phyloP scores from a whole-genome alignment of 202 grass and related monocot species.

The Bolboschoenoplectus hybrid region DNA sequence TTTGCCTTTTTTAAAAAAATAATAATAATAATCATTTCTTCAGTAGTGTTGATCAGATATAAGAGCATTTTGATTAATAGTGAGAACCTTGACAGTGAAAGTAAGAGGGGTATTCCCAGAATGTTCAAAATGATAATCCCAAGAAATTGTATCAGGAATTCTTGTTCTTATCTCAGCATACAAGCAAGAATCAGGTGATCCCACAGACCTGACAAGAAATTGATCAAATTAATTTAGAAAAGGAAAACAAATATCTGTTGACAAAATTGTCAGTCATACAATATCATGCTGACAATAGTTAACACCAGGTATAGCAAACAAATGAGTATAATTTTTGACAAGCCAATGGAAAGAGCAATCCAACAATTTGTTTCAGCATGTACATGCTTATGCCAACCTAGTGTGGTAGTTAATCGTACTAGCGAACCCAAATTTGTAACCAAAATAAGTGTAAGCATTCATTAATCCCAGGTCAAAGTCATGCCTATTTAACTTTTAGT shows the following conservation, averaged over 20 bases:
- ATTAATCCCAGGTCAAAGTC: not conserved
- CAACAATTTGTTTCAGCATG: not conserved
- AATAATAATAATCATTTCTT: not conserved
- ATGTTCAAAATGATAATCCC: conserved; percentile 87
- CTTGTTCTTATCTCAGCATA: conserved; percentile 97
- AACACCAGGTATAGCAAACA: not conserved
- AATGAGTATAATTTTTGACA: not conserved
- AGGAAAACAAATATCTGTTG: not conserved
- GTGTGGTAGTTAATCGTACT: not conserved
- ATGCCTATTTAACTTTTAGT: conserved; percentile 17
- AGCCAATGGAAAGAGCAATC: not conserved
- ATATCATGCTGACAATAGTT: conserved; percentile 10
- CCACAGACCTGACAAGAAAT: conserved; percentile 62
- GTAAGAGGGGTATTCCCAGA: conserved; percentile 63
- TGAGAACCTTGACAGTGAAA: conserved; percentile 72
- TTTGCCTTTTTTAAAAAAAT: not conserved
- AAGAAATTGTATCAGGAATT: conserved; percentile 85
- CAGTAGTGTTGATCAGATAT: not conserved
- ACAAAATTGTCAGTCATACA: not conserved
- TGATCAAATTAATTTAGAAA: conserved; percentile 27
- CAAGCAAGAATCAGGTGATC: conserved; percentile 71
- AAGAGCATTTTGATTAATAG: not conserved
- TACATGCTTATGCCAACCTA: not conserved
- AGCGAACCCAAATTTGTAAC: not conserved
- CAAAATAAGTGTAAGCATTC: not conserved